Evolutionary conservation across 305 asterid species (phyloP), one percentile per base, ranked within the genome.

Genomic region (Salvia sclarea): DNA sequence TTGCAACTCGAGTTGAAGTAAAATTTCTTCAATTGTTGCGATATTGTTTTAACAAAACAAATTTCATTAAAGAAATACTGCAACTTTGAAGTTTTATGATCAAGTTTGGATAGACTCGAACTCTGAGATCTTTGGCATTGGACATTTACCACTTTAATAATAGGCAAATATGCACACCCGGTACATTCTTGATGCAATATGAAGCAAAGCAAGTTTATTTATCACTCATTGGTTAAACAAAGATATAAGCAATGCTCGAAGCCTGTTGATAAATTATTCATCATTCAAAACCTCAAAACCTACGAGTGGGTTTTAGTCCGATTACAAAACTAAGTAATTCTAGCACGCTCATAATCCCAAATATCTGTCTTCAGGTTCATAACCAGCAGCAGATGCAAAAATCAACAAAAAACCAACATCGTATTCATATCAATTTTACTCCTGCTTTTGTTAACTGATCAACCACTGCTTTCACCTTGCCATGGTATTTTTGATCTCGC

Each of bases 401-500:
- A 62, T 22, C 6, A 33, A 54, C 45, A 28, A n/a, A 64, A 25
- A 55, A 10, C 4, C 18, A 18, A 35, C 9, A 14, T 18, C 41
- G 48, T 16, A 25, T 35, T 75, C 69, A 90, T 60, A 90, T 35
- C 82, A 91, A 56, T 68, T 81, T 79, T 12, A 91, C 84, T 16
- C 96, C 97, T 16, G 82, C 86, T 44, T 76, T 86, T 62, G 75
- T 69, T 69, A 89, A 56, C 0, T 96, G 89, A 71, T 91, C 97
- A 8, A 91, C 76, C 1, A 91, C 85, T 13, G 97, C 97, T 76
- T 83, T 89, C 66, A 91, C 86, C 81, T 91, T 91, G 63, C 96
- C 97, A n/a, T 91, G 97, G 79, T 88, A 91, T 44, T 77, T 80
- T 77, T 89, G 97, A 38, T 91, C 96, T 66, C 76, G 80, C 82